Percentiles rank a stretch among this genome's conserved stretches.
Evolutionary conservation across 768 basidiomycete genomes (phyloP).

Genomic region (Tylopilus sp.): DNA sequence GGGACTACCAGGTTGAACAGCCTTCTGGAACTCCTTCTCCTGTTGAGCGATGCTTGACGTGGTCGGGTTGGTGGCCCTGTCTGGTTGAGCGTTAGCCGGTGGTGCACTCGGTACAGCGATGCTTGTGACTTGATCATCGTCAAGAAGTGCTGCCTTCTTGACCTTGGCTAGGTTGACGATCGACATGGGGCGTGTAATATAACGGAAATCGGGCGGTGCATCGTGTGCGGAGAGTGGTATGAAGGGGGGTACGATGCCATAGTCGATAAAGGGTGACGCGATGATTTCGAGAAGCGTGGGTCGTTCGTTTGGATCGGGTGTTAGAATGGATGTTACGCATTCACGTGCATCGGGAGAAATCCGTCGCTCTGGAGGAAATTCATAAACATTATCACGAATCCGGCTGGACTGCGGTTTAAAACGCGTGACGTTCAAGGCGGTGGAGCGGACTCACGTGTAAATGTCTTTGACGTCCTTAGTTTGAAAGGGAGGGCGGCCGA

Average conservation of each 20-base stretch:
- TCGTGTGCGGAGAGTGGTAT: slow-evolving; percentile 82
- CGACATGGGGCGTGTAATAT: slow-evolving; percentile 58
- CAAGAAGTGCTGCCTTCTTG: slow-evolving; percentile 58
- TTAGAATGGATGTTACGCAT: slow-evolving; percentile 82
- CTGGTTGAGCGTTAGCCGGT: slow-evolving; percentile 12
- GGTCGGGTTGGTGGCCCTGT: slow-evolving; percentile 37
- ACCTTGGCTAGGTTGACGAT: slow-evolving; percentile 69
- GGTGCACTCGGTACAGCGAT: slow-evolving; percentile 42
- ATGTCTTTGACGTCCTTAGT: slow-evolving; percentile 97
- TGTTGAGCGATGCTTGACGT: slow-evolving; percentile 72
- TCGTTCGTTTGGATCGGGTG: slow-evolving; percentile 75
- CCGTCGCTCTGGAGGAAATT: slow-evolving; percentile 76
- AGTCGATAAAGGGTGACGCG: slow-evolving; percentile 77
- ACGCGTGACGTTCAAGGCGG: neutral
- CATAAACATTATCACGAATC: slow-evolving; percentile 91
- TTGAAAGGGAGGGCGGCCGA: slow-evolving; percentile 98
- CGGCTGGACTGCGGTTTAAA: slow-evolving; percentile 47
- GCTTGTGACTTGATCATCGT: slow-evolving; percentile 51
- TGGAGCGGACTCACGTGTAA: slow-evolving; percentile 64
- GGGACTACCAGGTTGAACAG: slow-evolving; percentile 92
- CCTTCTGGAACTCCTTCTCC: slow-evolving; percentile 96
- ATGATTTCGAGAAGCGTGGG: slow-evolving; percentile 85
- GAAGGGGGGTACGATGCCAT: slow-evolving; percentile 75
- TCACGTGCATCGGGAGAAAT: slow-evolving; percentile 71
- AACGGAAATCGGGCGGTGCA: slow-evolving; percentile 67